A percentile compares a stretch with the other conserved stretches of the same genome.
Evolutionary conservation across 2,329 filamentous ascomycete species (phyloP).

Genomic region (Neonectria ditissima): DNA sequence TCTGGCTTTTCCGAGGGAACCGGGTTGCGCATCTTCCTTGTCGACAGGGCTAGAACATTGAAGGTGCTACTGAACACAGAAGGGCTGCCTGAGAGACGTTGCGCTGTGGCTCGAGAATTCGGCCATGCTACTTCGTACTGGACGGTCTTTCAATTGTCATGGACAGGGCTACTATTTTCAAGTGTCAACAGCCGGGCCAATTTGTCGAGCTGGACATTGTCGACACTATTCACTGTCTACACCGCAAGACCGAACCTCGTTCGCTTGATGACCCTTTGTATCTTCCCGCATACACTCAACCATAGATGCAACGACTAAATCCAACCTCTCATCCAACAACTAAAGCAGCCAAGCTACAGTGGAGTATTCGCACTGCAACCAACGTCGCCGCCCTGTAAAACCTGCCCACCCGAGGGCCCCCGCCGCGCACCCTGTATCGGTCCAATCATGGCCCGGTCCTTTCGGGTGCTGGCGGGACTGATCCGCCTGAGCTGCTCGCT

Average conservation of each 20-base stretch:
- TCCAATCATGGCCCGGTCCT: constrained; percentile 26
- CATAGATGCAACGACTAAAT: not conserved
- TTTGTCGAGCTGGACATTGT: not conserved
- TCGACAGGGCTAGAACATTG: not conserved
- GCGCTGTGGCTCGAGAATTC: not conserved
- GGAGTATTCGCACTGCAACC: constrained; percentile 6
- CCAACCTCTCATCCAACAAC: not conserved
- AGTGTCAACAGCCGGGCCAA: not conserved
- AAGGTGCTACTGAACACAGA: not conserved
- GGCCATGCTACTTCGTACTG: too few species aligned
- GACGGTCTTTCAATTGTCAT: not conserved
- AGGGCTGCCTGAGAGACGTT: not conserved
- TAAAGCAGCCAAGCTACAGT: constrained; percentile 14
- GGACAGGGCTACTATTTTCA: not conserved
- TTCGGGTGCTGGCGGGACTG: constrained; percentile 36
- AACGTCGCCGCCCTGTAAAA: not conserved
- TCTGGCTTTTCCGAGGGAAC: not conserved
- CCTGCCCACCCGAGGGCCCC: constrained; percentile 2
- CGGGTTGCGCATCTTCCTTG: not conserved
- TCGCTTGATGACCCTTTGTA: not conserved
- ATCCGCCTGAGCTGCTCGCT: constrained; percentile 29
- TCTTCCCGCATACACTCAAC: not conserved
- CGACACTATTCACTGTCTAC: not conserved
- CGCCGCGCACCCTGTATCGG: not conserved
- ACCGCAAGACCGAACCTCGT: not conserved